Conservation (phyloP, 2,329 filamentous ascomycete genomes). For the Alternaria atra region DNA sequence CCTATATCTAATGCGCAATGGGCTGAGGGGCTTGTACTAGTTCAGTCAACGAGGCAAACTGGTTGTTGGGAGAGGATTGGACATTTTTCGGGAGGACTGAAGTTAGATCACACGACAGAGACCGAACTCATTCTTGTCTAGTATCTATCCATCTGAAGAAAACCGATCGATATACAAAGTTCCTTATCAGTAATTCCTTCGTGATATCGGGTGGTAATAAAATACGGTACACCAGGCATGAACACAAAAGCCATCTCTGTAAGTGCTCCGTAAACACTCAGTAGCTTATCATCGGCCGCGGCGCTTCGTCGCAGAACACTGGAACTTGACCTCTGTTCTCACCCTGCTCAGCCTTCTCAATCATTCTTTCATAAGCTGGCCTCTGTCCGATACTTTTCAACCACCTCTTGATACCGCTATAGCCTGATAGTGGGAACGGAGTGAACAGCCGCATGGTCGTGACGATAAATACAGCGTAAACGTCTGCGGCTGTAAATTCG, state of each 20-base stretch:
- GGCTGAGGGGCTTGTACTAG: no score
- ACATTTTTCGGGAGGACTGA: no score
- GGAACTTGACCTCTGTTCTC: not conserved
- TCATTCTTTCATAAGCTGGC: not conserved
- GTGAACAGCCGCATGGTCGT: conserved; percentile 64
- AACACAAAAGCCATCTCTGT: not conserved
- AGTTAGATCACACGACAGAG: no score
- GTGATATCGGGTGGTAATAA: not conserved
- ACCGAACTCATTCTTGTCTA: no score
- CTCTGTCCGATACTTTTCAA: not conserved
- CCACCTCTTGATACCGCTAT: not conserved
- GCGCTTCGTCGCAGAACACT: not conserved
- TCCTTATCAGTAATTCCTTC: no score
- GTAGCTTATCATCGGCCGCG: not conserved
- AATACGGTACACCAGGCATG: not conserved
- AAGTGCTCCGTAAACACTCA: not conserved
- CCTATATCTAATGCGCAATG: no score
- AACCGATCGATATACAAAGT: no score
- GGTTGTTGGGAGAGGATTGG: no score
- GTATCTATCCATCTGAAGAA: no score
- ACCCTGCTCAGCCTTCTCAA: not conserved
- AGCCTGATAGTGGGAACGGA: not conserved
- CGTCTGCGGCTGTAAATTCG: conserved; percentile 69
- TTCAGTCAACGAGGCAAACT: no score
- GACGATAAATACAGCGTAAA: conserved; percentile 68